These are phyloP conservation scores for Paramecium caudatum DNA, from an alignment of 73 alveolate genomes.

Conservation along the genomic window DNA sequence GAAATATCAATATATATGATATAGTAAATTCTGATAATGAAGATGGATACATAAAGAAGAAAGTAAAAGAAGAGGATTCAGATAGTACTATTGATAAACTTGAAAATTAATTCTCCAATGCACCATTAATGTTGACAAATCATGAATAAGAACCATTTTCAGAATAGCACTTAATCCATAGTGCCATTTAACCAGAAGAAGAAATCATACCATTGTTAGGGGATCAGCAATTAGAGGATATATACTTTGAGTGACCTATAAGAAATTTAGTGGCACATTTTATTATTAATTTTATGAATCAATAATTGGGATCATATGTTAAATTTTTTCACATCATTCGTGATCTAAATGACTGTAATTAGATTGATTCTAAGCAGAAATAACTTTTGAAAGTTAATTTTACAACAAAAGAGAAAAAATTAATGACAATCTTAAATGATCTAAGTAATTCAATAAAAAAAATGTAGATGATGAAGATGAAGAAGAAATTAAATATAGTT, in stretches of 20 bases:
- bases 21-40: slow-evolving; percentile 19
- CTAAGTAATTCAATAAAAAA: neutral
- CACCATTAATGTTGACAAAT: slow-evolving; percentile 37
- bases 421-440: slow-evolving; percentile 15
- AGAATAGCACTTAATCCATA: too few relatives aligned
- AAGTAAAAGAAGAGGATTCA: slow-evolving; percentile 40
- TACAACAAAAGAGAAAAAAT: slow-evolving; percentile 46
- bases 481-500: slow-evolving; percentile 63
- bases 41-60: neutral
- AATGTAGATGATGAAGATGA: slow-evolving; percentile 61
- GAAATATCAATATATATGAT: neutral
- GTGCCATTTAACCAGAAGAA: too few relatives aligned
- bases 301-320: slow-evolving; percentile 69
- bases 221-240: neutral
- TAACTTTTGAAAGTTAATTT: slow-evolving; percentile 20
- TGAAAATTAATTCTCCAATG: neutral
- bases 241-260: slow-evolving; percentile 22
- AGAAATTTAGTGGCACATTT: too few relatives aligned
- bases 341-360: neutral
- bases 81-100: slow-evolving; percentile 17
- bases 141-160: neutral
- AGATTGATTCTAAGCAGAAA: slow-evolving; percentile 25
- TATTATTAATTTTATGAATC: too few relatives aligned
- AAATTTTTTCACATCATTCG: slow-evolving; percentile 42
- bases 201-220: neutral